phyloP scores from a whole-genome alignment of 495 filamentous ascomycete genomes.

The Xylaria scruposa region DNA sequence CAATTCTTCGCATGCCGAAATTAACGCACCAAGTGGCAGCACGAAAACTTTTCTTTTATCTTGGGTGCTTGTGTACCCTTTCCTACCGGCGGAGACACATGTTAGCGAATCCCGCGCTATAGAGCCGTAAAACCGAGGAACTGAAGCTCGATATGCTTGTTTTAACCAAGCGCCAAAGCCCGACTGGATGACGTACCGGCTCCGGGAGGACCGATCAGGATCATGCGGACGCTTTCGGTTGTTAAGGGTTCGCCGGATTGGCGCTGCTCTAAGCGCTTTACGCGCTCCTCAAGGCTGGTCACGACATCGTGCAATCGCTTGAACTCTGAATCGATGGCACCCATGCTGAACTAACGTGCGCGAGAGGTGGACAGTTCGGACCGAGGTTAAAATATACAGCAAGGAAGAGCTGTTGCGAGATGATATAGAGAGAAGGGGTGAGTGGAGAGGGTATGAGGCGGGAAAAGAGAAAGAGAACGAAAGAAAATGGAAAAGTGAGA shows the following conservation, averaged over 20 bases:
- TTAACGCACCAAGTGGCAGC: slow-evolving; percentile 87
- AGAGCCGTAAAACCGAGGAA: slow-evolving; percentile 8
- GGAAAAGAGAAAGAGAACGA: slow-evolving; percentile 25
- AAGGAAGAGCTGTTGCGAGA: neutral
- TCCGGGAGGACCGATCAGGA: slow-evolving; percentile 96
- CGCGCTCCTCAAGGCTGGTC: slow-evolving; percentile 80
- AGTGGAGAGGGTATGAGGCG: slow-evolving; percentile 31
- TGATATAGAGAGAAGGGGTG: slow-evolving; percentile 19
- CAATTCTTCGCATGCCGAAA: slow-evolving; percentile 32
- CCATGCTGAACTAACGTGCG: slow-evolving; percentile 64
- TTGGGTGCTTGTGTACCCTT: slow-evolving; percentile 98
- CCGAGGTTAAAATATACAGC: slow-evolving; percentile 41
- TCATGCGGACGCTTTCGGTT: slow-evolving; percentile 81
- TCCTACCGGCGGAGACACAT: slow-evolving; percentile 60
- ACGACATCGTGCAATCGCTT: slow-evolving; percentile 78
- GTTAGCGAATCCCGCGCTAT: slow-evolving; percentile 39
- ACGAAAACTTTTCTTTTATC: slow-evolving; percentile 96
- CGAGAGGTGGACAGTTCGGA: slow-evolving; percentile 43
- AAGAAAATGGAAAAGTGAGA: slow-evolving; percentile 18
- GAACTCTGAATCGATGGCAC: slow-evolving; percentile 81
- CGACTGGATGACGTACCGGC: slow-evolving; percentile 71
- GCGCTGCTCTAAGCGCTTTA: slow-evolving; percentile 75
- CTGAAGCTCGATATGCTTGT: slow-evolving; percentile 9
- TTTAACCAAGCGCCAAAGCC: slow-evolving; percentile 10
- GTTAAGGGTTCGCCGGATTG: slow-evolving; percentile 58